A percentile compares a stretch with the other conserved stretches of the same genome.
These are phyloP conservation scores for Ascosphaera acerosa DNA, from an alignment of 2,329 filamentous ascomycete genomes.

Conservation along the genomic window DNA sequence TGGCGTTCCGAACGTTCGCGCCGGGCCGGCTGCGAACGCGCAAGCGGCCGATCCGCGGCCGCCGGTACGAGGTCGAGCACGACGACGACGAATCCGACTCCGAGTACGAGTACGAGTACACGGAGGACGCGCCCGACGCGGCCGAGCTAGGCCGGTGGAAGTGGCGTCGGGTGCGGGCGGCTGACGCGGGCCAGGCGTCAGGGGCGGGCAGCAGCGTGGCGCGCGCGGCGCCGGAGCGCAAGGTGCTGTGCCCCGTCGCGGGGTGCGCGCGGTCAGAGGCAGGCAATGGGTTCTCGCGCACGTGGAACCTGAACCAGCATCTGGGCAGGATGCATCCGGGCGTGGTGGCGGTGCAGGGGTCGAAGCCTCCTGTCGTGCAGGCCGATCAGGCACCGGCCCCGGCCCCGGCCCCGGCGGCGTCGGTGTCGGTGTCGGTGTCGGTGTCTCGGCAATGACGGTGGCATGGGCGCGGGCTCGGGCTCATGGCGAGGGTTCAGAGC, in stretches of 20 bases:
- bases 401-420: no score
- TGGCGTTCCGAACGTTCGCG: conserved; percentile 34
- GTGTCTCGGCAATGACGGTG: no score
- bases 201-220: not conserved
- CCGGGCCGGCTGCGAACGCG: conserved; percentile 12
- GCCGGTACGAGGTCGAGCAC: conserved; percentile 3
- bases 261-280: conserved; percentile 9
- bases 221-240: conserved; percentile 1
- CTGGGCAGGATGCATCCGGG: conserved; percentile 12
- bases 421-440: no score
- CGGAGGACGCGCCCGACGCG: conserved; percentile 10
- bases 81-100: conserved; percentile 6
- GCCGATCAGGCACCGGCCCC: no score
- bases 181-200: not conserved
- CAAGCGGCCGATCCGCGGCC: not conserved
- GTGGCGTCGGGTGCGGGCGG: not conserved
- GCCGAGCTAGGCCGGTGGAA: not conserved
- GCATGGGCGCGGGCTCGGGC: no score
- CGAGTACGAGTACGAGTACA: conserved; percentile 8
- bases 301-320: conserved; percentile 16
- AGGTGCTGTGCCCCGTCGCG: conserved; percentile 12
- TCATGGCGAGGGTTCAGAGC: no score
- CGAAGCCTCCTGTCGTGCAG: no score
- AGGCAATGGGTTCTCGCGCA: conserved; percentile 12
- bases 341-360: no score